phyloP scores from a whole-genome alignment of 2,329 filamentous ascomycete genomes.

The Beauveria bassiana region DNA sequence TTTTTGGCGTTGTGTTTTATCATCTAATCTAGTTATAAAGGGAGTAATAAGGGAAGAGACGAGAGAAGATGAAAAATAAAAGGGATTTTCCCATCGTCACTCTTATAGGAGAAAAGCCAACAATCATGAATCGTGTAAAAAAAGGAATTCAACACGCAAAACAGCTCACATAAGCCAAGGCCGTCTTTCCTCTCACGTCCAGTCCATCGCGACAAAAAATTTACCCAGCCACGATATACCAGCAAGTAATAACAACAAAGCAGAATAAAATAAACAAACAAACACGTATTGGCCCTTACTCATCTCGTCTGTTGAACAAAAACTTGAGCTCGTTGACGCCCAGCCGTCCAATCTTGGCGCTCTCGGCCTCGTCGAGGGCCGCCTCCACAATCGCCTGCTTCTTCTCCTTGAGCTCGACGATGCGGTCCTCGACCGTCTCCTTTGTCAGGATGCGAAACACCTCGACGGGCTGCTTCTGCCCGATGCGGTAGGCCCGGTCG shows the following conservation, averaged over 20 bases:
- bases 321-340: constrained; percentile 59
- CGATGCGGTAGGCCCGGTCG: constrained; percentile 82
- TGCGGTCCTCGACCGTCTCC: constrained; percentile 81
- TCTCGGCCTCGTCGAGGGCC: constrained; percentile 70
- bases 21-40: neutral
- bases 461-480: constrained; percentile 64
- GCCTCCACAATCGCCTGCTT: constrained; percentile 71
- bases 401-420: constrained; percentile 67
- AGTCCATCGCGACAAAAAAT: neutral
- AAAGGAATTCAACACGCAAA: neutral
- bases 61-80: too few relatives aligned
- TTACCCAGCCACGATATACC: neutral
- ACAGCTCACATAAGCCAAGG: too few relatives aligned
- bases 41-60: neutral
- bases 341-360: constrained; percentile 58
- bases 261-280: neutral
- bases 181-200: neutral
- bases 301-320: constrained; percentile 43
- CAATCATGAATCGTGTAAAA: neutral
- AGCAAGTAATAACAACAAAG: neutral
- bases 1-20: neutral
- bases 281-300: neutral
- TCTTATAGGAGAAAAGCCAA: neutral
- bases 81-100: neutral
- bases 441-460: constrained; percentile 74